Evolutionary conservation across 495 filamentous ascomycete species (phyloP).

Genomic region (Viridothelium virens): DNA sequence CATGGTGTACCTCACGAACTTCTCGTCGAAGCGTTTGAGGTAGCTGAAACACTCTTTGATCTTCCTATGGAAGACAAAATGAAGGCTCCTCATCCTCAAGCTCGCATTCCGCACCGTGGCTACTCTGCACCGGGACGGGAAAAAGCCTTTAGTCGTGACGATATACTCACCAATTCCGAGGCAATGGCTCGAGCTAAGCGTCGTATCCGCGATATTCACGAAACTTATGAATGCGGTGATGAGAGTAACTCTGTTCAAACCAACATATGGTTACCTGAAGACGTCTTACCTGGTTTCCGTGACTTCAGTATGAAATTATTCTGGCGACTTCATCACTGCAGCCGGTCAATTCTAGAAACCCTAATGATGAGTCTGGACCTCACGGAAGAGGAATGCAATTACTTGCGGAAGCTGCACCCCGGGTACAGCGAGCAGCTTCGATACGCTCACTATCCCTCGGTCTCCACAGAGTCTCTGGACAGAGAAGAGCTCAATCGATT

Average conservation of each 20-base stretch:
- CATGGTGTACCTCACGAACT: constrained; percentile 1
- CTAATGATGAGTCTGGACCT: constrained; percentile 10
- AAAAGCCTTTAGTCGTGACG: not conserved
- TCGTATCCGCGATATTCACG: not conserved
- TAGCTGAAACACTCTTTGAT: not conserved
- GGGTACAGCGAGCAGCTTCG: constrained; percentile 2
- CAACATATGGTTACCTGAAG: constrained; percentile 5
- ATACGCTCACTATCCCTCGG: constrained; percentile 8
- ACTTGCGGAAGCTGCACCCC: constrained; percentile 4
- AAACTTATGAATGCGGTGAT: constrained; percentile 6
- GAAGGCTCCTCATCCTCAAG: constrained; percentile 5
- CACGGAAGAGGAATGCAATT: not conserved
- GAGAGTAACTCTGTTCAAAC: not conserved
- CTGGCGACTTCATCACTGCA: not conserved
- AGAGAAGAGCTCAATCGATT: not conserved
- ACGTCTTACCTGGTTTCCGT: constrained; percentile 7
- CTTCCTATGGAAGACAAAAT: constrained; percentile 8
- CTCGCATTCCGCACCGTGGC: not conserved
- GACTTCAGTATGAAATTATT: constrained; percentile 10
- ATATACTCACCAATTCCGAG: not conserved
- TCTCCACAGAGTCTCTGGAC: not conserved
- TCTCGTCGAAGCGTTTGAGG: constrained; percentile 1
- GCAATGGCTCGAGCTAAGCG: not conserved
- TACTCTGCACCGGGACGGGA: constrained; percentile 3
- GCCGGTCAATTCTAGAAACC: not conserved